Evolutionary conservation across 495 filamentous ascomycete genomes (phyloP).

Genomic region (Annulohypoxylon maeteangense): DNA sequence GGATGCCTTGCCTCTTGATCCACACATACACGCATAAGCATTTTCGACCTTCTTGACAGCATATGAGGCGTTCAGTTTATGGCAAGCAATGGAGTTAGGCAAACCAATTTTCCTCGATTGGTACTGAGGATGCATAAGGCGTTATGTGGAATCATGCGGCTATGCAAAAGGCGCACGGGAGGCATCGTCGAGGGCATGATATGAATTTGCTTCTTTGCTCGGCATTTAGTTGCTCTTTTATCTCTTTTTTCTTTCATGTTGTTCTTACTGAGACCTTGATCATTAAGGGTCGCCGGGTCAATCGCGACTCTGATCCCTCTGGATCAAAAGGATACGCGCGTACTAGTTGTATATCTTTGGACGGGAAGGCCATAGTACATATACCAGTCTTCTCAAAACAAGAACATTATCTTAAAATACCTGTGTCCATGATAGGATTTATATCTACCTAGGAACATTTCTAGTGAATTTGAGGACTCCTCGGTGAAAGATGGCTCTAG

Average conservation of each 20-base stretch:
- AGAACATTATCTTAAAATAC: neutral
- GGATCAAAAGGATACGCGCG: constrained; percentile 19
- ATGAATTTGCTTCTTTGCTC: constrained; percentile 2
- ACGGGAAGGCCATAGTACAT: neutral
- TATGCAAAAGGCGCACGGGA: neutral
- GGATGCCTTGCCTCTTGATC: constrained; percentile 49
- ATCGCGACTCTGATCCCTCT: neutral
- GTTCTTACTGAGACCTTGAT: neutral
- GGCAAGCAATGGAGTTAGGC: constrained; percentile 61
- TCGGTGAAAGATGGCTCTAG: too few species aligned
- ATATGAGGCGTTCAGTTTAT: constrained; percentile 46
- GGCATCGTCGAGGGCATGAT: constrained; percentile 1
- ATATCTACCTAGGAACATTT: neutral
- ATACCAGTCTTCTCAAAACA: neutral
- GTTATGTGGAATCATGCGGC: constrained; percentile 1
- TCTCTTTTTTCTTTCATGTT: neutral
- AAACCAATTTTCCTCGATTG: constrained; percentile 53
- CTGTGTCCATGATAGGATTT: neutral
- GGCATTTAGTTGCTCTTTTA: constrained; percentile 6
- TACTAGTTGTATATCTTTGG: constrained; percentile 26
- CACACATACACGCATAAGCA: constrained; percentile 52
- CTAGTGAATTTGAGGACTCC: too few species aligned
- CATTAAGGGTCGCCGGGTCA: neutral
- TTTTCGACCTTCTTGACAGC: constrained; percentile 15
- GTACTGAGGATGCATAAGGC: constrained; percentile 34